A percentile compares a stretch with the other conserved stretches of the same genome.
These are phyloP conservation scores for Saturnispora bothae DNA, from an alignment of 805 yeast genomes.

Conservation along the genomic window DNA sequence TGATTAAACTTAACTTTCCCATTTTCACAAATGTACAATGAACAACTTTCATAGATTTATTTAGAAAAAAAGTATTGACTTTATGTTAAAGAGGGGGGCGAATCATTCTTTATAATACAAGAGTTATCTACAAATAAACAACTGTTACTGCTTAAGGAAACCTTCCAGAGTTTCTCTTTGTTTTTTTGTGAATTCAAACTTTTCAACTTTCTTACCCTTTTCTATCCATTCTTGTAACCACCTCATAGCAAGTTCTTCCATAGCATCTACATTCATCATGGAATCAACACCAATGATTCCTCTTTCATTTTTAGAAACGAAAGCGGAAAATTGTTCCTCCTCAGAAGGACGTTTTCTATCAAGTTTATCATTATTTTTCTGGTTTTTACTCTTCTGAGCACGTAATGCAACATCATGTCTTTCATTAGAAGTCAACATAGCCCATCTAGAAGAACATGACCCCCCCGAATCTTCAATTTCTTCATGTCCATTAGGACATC, in stretches of 20 bases:
- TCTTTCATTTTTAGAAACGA: conserved; percentile 1
- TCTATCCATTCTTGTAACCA: conserved; percentile 18
- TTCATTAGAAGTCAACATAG: conserved; percentile 23
- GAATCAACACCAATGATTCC: conserved; percentile 10
- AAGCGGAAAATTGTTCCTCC: no score
- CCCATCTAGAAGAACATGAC: conserved; percentile 45
- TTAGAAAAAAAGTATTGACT: no score
- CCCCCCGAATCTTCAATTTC: conserved; percentile 50
- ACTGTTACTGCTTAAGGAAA: neutral
- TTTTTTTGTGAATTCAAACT: conserved; percentile 20
- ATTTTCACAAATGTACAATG: no score
- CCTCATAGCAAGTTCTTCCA: conserved; percentile 19
- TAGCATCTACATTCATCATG: conserved; percentile 22
- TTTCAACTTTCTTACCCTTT: conserved; percentile 14
- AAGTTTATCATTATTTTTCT: conserved; percentile 1
- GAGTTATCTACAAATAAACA: no score
- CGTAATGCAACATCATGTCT: neutral
- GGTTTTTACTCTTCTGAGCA: neutral
- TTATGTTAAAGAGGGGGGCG: no score
- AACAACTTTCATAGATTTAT: no score
- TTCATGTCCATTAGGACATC: conserved; percentile 46
- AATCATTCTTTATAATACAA: no score
- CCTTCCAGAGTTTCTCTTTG: conserved; percentile 13
- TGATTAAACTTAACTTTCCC: no score
- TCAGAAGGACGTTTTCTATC: no score